Conservation (phyloP, 2,329 filamentous ascomycete species). For the Fusarium sp. region DNA sequence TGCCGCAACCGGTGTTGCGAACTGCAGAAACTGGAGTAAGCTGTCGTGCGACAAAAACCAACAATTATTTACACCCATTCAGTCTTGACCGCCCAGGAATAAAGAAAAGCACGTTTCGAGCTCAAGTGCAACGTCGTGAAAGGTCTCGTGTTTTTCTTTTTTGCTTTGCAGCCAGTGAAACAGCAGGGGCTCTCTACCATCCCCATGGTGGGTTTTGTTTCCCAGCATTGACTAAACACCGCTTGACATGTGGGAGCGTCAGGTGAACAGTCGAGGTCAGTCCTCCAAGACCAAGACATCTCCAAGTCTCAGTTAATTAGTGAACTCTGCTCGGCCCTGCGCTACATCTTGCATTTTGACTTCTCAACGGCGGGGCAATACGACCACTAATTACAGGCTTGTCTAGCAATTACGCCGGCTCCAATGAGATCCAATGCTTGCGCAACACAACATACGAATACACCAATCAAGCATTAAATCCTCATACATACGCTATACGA, state of each 20-base stretch:
- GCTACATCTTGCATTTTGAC: neutral
- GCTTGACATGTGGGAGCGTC: conserved; percentile 39
- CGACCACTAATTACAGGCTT: neutral
- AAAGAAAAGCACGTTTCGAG: neutral
- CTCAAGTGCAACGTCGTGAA: conserved; percentile 23
- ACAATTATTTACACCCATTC: neutral
- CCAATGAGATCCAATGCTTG: conserved; percentile 23
- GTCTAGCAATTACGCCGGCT: conserved; percentile 1
- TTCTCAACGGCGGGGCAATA: neutral
- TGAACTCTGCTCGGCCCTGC: too few species aligned
- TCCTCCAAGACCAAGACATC: neutral
- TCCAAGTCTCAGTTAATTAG: too few species aligned
- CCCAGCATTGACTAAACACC: conserved; percentile 2
- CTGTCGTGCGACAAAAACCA: conserved; percentile 11
- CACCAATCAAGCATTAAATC: conserved; percentile 21
- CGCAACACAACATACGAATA: conserved; percentile 21
- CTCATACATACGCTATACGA: conserved; percentile 3
- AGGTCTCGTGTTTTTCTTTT: conserved; percentile 20
- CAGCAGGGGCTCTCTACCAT: conserved; percentile 7
- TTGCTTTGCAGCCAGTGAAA: conserved; percentile 30
- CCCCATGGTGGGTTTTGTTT: conserved; percentile 1
- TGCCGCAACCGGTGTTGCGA: conserved; percentile 10
- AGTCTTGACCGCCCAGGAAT: neutral
- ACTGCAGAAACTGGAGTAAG: neutral
- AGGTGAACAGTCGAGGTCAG: conserved; percentile 12